Evolutionary conservation across 768 basidiomycete species (phyloP).

Genomic region (Rickenella mellea): DNA sequence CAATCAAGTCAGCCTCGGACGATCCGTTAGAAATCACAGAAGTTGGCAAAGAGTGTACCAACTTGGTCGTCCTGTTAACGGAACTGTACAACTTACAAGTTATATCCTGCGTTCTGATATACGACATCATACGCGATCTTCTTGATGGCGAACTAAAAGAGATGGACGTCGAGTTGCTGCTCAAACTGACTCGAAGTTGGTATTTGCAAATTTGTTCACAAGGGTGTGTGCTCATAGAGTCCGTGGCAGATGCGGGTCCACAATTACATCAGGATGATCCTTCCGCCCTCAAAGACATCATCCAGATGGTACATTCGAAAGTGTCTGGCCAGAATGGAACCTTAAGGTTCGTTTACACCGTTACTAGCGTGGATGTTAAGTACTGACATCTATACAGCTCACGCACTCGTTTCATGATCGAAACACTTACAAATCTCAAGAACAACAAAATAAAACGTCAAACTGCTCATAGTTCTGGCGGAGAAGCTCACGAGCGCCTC

Average conservation of each 20-base stretch:
- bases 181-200: constrained; percentile 79
- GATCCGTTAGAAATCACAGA: constrained; percentile 20
- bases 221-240: constrained; percentile 6
- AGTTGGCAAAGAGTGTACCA: constrained; percentile 79
- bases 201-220: not conserved
- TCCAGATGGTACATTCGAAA: constrained; percentile 70
- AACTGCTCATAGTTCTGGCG: constrained; percentile 54
- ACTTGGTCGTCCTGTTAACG: constrained; percentile 78
- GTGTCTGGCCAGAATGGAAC: constrained; percentile 39
- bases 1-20: constrained; percentile 14
- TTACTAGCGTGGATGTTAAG: not conserved
- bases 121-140: constrained; percentile 77
- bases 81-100: constrained; percentile 97
- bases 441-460: constrained; percentile 76
- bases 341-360: constrained; percentile 37
- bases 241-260: constrained; percentile 67
- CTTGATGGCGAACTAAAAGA: constrained; percentile 60
- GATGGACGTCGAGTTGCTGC: constrained; percentile 74
- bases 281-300: constrained; percentile 83
- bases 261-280: constrained; percentile 92
- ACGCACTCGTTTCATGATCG: constrained; percentile 90
- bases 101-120: constrained; percentile 79
- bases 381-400: constrained; percentile 40
- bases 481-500: constrained; percentile 75
- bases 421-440: constrained; percentile 85